phyloP scores from a whole-genome alignment of 2,329 filamentous ascomycete genomes.

The Chrysoporthe deuterocubensis region DNA sequence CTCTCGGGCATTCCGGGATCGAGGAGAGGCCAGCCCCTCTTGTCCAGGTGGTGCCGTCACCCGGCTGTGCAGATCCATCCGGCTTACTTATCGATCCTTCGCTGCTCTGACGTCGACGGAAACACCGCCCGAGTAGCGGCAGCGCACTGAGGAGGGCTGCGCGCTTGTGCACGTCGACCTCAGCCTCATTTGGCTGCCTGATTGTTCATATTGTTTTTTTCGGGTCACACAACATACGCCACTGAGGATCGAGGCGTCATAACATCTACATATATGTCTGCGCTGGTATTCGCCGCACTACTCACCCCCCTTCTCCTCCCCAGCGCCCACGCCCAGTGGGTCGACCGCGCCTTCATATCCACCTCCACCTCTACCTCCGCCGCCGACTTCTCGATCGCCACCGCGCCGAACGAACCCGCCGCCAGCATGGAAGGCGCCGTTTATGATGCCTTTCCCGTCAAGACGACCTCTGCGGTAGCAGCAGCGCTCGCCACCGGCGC shows the following conservation, averaged over 20 bases:
- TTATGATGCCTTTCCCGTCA: constrained; percentile 10
- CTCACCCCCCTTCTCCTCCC: constrained; percentile 4
- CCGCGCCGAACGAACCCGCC: constrained; percentile 18
- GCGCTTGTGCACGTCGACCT: background rate
- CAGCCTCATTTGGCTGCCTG: background rate
- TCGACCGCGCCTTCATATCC: constrained; percentile 13
- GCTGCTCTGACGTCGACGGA: constrained; percentile 26
- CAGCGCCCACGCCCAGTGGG: constrained; percentile 13
- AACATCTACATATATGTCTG: constrained; percentile 12
- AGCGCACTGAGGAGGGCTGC: background rate
- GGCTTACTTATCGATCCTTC: constrained; percentile 15
- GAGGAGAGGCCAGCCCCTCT: background rate
- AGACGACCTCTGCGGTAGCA: constrained; percentile 14
- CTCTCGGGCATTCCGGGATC: background rate
- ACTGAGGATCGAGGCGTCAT: background rate
- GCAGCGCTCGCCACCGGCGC: constrained; percentile 14
- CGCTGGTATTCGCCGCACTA: constrained; percentile 17
- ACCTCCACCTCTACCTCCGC: constrained; percentile 5
- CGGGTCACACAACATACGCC: background rate
- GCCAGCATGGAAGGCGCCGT: constrained; percentile 16
- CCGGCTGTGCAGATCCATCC: constrained; percentile 17
- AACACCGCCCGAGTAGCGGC: background rate
- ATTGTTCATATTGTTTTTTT: background rate
- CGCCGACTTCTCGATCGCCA: constrained; percentile 25
- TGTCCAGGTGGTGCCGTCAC: background rate